phyloP scores from a whole-genome alignment of 371 early-diverging fungal genomes.

The Mortierella sp. region DNA sequence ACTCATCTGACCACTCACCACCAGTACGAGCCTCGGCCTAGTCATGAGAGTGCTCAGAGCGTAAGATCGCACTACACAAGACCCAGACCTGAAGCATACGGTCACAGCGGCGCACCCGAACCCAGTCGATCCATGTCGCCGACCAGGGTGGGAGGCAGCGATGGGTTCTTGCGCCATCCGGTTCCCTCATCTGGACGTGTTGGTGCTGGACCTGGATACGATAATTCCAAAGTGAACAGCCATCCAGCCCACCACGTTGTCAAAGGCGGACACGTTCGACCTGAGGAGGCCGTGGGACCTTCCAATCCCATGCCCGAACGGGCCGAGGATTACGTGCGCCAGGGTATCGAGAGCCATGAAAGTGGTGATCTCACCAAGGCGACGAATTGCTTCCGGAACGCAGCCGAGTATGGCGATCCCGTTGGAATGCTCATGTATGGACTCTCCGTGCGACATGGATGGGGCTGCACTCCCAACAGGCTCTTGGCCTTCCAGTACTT shows the following conservation, averaged over 20 bases:
- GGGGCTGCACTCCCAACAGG: constrained; percentile 79
- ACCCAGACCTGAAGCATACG: constrained; percentile 3
- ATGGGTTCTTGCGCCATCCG: constrained; percentile 15
- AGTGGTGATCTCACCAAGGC: constrained; percentile 80
- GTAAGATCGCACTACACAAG: constrained; percentile 10
- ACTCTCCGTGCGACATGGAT: constrained; percentile 91
- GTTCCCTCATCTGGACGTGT: constrained; percentile 20
- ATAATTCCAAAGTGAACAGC: constrained; percentile 14
- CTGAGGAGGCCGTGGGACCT: constrained; percentile 49
- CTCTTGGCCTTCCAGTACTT: constrained; percentile 74
- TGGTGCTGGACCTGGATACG: constrained; percentile 2
- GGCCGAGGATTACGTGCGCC: constrained; percentile 64
- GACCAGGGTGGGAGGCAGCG: constrained; percentile 9
- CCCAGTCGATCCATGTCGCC: constrained; percentile 12
- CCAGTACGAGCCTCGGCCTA: constrained; percentile 26
- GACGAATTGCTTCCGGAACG: constrained; percentile 81
- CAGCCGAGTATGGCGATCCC: constrained; percentile 78
- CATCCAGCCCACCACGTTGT: constrained; percentile 42
- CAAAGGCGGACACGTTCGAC: constrained; percentile 44
- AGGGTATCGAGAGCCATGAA: constrained; percentile 74
- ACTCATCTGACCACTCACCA: background rate
- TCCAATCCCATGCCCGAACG: constrained; percentile 52
- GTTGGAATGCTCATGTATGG: constrained; percentile 90
- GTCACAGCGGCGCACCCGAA: background rate
- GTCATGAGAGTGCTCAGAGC: constrained; percentile 41